Evolutionary conservation across 768 basidiomycete species (phyloP), one percentile per base, ranked within the genome.

Genomic region (Leccinum subtestaceum): DNA sequence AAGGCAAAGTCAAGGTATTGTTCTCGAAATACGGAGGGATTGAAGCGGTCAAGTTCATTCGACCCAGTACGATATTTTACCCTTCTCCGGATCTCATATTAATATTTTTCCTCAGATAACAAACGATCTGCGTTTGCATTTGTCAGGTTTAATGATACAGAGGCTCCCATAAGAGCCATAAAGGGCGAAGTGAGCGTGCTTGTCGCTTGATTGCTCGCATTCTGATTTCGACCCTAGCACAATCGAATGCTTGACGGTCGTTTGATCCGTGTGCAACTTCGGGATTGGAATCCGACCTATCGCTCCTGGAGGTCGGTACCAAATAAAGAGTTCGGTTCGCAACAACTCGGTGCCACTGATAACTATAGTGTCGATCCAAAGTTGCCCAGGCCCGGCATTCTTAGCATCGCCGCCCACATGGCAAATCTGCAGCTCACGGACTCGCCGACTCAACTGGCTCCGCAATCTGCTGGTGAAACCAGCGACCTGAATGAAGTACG

Each of bases 121-220:
- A 83, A 83, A 48, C 80, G 78, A 62, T 79, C 84, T n/a, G 89
- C 84, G 2, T 93, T 91, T 67, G 91, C 91, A 2, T 91, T 93
- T 65, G 82, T 93, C 58, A 87, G 81, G 68, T 93, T 86, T 68
- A 77, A 82, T 60, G 82, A 84, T 57, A 77, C 78, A 2, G 84
- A 87, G 9, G 77, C 84, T 32, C 83, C 89, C n/a, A 77, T 80
- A n/a, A 81, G 78, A 57, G 91, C 91, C 4, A 80, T 91, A 21
- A 72, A 70, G 29, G 82, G 81, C 70, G 85, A 91, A 78, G 91
- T 89, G 54, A 21, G 58, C 36, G 21, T 25, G 66, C 61, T 21
- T 27, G 21, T 36, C 21, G 15, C 27, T 48, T 56, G 11, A 15
- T 19, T 21, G 43, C 25, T 5, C 55, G 17, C 52, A 54, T 61